Evolutionary conservation across 805 yeast species (phyloP), one percentile per base, ranked within the genome.

Genomic region (Wickerhamomyces canadensis): DNA sequence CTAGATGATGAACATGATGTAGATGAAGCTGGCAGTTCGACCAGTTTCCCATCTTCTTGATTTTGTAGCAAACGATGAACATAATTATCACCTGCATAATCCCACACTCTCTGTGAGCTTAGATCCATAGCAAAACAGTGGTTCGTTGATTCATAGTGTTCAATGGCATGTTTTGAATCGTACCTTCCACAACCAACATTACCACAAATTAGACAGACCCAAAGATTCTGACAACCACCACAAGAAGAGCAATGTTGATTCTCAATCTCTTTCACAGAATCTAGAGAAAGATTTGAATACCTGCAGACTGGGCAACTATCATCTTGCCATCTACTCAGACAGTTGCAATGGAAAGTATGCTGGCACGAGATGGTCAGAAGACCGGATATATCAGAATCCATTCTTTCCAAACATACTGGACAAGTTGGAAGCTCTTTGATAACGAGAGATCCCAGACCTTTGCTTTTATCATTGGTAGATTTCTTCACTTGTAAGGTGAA

Each of bases 121-220:
- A 85, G 65, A 52, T 88, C 96, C 95, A 88, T 87, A 0, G 96
- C 84, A 62, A 85, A 88, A 50, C 95, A 84, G 58, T 88, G 97
- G 6, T 82, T 79, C 0, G 95, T 81, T 9, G 67, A 66, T 14
- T 79, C 75, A 56, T 75, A 89, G 59, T 88, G 97, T 42, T 80
- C 76, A 35, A 86, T 76, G 0, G 96, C 94, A 63, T 88, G 97
- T 35, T 83, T 88, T 23, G 74, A 74, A 35, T 86, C 84, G 57
- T 88, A 88, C 43, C 97, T 62, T 28, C 94, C 91, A 62, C 97
- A 88, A 0, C 96, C 96, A n/a, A 87, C 67, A 53, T 84, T 80
- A 0, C 97, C 96, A 61, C 97, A 88, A 2, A 89, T 74, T 19
- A 88, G 65, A 59, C 97, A 88, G 2, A 86, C 80, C 96, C 97